Base-by-base conservation (phyloP, 176 grass and related monocot genomes). In the Aegilops tauschii region DNA sequence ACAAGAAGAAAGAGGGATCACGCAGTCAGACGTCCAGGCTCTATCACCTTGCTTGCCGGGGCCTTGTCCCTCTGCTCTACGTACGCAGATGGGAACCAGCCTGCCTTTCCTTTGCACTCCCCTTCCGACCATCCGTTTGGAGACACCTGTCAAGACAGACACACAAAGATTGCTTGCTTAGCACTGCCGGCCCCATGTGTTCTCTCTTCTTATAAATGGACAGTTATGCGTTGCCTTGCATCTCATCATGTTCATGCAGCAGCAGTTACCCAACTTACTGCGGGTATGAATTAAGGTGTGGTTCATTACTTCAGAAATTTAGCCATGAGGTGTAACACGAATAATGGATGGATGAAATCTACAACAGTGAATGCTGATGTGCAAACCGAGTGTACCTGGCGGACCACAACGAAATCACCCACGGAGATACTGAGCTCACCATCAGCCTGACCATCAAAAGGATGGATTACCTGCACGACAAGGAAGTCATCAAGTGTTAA, bases 1-100 rank as follows among this genome's bases (percentile, higher is more conserved):
- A 83, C 32, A 28, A 17, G 49, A 87, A 47, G 44, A 52, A 17
- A 17, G 69, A 59, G 69, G 63, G 82, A 88, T 95, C 78, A 95
- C 32, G 81, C 80, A 39, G 86, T 91, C 34, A 93, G 76, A 52
- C 93, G 76, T 63, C 83, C 84, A 66, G 97, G 79, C 34, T 99
- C 90, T 76, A 87, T 90, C 84, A 92, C 89, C 93, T 94, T 87
- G 61, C 80, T 96, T 88, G 90, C 94, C 61, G 89, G 92, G 72
- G 92, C 92, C 85, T 96, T 88, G 87, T 94, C 97, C 84, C 94
- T 91, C 71, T 12, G 77, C 85, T 91, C 82, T 69, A 99, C 84
- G 73, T 99, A 99, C 59, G 97, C 92, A 7, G 97, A 99, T 85
- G 97, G 97, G 85, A 99, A 99, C 97, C 97, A 99, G 49, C 97